Conservation (phyloP, 1,284 basidiomycete genomes). For the Phylloporus sp. region DNA sequence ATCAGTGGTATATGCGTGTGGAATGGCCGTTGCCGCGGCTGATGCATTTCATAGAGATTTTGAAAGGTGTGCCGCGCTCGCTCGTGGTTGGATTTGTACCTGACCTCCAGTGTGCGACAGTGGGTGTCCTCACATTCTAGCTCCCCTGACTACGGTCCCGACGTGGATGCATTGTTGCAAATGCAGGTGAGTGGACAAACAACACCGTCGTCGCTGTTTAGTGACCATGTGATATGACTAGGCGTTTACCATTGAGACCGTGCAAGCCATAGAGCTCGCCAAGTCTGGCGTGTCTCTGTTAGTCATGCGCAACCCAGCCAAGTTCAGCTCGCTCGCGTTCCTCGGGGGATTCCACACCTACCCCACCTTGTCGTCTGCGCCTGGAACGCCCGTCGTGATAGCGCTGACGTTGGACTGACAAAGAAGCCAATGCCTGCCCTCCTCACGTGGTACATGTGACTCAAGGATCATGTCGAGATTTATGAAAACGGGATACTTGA, state of each 20-base stretch:
- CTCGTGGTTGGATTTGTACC: neutral
- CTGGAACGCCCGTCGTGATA: conserved; percentile 26
- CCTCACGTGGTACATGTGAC: too few relatives aligned
- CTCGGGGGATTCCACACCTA: conserved; percentile 70
- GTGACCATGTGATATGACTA: conserved; percentile 34
- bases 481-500: too few relatives aligned
- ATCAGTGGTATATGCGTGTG: conserved; percentile 48
- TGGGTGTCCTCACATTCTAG: conserved; percentile 78
- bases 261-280: conserved; percentile 69
- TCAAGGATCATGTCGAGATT: too few relatives aligned
- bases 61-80: conserved; percentile 59
- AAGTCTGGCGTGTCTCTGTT: conserved; percentile 68
- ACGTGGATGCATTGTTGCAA: conserved; percentile 84
- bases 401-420: conserved; percentile 42
- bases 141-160: conserved; percentile 87
- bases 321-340: conserved; percentile 86
- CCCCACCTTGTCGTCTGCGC: conserved; percentile 16
- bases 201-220: neutral
- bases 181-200: conserved; percentile 63
- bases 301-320: conserved; percentile 82
- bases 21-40: conserved; percentile 72
- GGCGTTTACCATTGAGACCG: conserved; percentile 70
- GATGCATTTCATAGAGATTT: conserved; percentile 70
- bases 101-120: too few relatives aligned
- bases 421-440: too few relatives aligned